Conservation (phyloP, 352 stramenopile genomes). For the Globisporangium rhizosaccharum region DNA sequence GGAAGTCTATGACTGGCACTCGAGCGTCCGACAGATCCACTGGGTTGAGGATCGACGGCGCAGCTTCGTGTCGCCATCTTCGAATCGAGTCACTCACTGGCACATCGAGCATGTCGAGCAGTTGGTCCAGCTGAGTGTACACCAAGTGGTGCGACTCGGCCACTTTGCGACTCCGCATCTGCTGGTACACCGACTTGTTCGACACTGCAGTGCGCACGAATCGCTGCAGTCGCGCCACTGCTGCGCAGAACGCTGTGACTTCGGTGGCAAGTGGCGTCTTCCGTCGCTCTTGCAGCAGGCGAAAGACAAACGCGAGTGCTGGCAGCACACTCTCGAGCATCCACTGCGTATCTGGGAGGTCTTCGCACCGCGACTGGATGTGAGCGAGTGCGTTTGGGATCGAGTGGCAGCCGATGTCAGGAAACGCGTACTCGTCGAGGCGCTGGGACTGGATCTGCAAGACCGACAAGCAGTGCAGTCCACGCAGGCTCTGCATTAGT, state of each 20-base stretch:
- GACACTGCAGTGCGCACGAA: conserved; percentile 3
- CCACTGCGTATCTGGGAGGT: conserved; percentile 1
- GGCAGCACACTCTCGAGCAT: background rate
- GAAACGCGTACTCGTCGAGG: conserved; percentile 1
- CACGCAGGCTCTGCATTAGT: too few relatives aligned
- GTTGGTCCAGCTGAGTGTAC: conserved; percentile 4
- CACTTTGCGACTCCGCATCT: background rate
- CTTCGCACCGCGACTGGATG: background rate
- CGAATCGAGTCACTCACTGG: background rate
- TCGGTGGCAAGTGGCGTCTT: background rate
- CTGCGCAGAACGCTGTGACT: background rate
- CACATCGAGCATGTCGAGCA: conserved; percentile 6
- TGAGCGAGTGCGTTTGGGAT: background rate
- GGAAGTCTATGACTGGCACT: background rate
- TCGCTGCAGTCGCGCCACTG: background rate
- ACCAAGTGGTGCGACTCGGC: background rate
- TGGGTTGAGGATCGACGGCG: background rate
- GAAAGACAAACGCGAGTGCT: background rate
- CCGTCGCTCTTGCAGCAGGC: background rate
- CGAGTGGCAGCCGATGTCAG: background rate
- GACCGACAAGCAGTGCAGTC: too few relatives aligned
- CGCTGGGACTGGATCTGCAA: background rate
- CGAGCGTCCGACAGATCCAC: too few relatives aligned
- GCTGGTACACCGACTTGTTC: background rate
- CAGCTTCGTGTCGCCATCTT: background rate